Evolutionary conservation across 108 stramenopile genomes (phyloP).

Genomic region (Discostella stelligeroides): DNA sequence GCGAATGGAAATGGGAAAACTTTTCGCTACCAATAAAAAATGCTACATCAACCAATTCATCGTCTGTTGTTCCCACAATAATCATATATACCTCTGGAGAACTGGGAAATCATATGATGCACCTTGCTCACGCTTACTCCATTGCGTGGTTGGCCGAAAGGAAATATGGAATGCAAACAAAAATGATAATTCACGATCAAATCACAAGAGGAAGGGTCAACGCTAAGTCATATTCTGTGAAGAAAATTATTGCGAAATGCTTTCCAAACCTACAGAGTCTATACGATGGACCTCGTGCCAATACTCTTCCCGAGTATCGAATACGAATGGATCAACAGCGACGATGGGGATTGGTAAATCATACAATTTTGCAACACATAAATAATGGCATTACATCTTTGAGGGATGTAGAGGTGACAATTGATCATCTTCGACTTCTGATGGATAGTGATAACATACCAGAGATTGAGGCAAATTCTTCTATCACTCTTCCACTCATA

Average conservation of each 20-base stretch:
- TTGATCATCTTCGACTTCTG: not conserved
- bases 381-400: not conserved
- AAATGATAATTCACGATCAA: constrained; percentile 12
- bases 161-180: constrained; percentile 28
- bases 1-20: not conserved
- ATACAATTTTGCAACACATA: not conserved
- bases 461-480: constrained; percentile 16
- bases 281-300: not conserved
- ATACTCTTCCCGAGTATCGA: not conserved
- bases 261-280: not conserved
- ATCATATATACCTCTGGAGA: constrained; percentile 57
- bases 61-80: constrained; percentile 42
- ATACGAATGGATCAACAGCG: constrained; percentile 10
- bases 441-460: not conserved
- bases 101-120: constrained; percentile 58
- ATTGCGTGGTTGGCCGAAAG: constrained; percentile 43
- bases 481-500: constrained; percentile 32
- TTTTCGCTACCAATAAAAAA: not conserved
- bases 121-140: constrained; percentile 41
- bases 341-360: not conserved
- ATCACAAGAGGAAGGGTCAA: not conserved
- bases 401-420: not conserved
- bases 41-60: not conserved
- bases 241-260: not conserved
- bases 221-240: not conserved